These are phyloP conservation scores for Globisporangium viniferum DNA, from an alignment of 352 stramenopile genomes.

Conservation along the genomic window DNA sequence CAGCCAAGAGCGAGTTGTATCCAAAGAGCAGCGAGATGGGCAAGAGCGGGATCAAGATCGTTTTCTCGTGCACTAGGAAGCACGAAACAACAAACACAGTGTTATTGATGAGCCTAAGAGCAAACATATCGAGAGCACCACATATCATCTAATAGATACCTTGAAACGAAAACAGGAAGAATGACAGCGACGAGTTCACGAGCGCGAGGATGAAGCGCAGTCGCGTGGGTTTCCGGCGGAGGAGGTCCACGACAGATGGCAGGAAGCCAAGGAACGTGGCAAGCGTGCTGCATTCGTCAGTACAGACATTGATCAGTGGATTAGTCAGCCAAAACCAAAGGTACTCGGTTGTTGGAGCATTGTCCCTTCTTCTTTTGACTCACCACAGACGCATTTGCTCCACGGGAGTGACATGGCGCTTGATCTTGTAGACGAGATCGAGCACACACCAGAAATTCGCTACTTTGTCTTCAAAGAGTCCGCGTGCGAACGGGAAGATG, in stretches of 20 bases:
- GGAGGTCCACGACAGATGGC: slow-evolving; percentile 74
- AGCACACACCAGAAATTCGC: slow-evolving; percentile 95
- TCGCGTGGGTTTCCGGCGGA: slow-evolving; percentile 63
- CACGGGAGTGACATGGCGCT: slow-evolving; percentile 35
- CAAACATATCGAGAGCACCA: too few relatives aligned
- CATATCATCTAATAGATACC: slow-evolving; percentile 21
- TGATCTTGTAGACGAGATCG: slow-evolving; percentile 80
- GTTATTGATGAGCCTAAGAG: background rate
- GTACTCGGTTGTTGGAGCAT: background rate
- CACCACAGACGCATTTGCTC: slow-evolving; percentile 79
- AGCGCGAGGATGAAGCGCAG: slow-evolving; percentile 81
- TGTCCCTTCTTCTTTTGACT: background rate
- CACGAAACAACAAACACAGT: background rate
- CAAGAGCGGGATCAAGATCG: slow-evolving; percentile 92
- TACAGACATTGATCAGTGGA: background rate
- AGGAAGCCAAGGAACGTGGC: slow-evolving; percentile 86
- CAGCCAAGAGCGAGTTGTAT: slow-evolving; percentile 51
- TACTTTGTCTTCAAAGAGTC: slow-evolving; percentile 98
- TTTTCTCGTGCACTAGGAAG: slow-evolving; percentile 94
- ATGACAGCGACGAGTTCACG: slow-evolving; percentile 86
- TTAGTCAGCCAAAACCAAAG: background rate
- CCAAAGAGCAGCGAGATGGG: slow-evolving; percentile 87
- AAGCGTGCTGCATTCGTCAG: slow-evolving; percentile 35
- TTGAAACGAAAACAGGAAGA: slow-evolving; percentile 98
- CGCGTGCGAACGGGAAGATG: slow-evolving; percentile 94